Evolutionary conservation across 2,329 filamentous ascomycete species (phyloP).

Genomic region (Trichoderma arundinaceum): DNA sequence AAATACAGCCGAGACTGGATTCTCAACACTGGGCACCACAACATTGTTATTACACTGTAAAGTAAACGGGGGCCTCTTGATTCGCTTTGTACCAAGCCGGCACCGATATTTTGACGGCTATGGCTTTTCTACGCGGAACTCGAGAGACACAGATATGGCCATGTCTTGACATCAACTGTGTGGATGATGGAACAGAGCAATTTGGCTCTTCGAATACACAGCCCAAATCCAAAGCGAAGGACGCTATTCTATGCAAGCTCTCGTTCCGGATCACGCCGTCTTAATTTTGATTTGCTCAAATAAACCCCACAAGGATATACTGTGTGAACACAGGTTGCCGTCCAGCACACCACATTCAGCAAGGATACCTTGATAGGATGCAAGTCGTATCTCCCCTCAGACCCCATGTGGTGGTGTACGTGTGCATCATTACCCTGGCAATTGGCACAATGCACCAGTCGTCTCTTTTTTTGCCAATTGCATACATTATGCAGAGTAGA

Average conservation of each 20-base stretch:
- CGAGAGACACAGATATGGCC: not conserved
- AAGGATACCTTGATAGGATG: not conserved
- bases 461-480: no score
- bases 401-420: no score
- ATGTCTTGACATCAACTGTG: not conserved
- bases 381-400: not conserved
- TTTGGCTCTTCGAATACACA: not conserved
- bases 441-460: no score
- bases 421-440: no score
- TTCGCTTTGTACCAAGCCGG: not conserved
- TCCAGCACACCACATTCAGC: not conserved
- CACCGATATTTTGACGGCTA: not conserved
- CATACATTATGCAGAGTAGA: no score
- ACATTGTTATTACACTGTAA: not conserved
- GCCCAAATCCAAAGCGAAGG: not conserved
- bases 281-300: not conserved
- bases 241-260: not conserved
- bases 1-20: not conserved
- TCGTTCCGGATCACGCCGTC: not conserved
- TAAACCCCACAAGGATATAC: slow-evolving; percentile 50
- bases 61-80: not conserved
- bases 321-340: slow-evolving; percentile 48
- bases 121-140: not conserved
- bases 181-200: not conserved
- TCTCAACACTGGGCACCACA: not conserved